Evolutionary conservation across 2,329 filamentous ascomycete genomes (phyloP).

Genomic region (Fusarium decemcellulare): DNA sequence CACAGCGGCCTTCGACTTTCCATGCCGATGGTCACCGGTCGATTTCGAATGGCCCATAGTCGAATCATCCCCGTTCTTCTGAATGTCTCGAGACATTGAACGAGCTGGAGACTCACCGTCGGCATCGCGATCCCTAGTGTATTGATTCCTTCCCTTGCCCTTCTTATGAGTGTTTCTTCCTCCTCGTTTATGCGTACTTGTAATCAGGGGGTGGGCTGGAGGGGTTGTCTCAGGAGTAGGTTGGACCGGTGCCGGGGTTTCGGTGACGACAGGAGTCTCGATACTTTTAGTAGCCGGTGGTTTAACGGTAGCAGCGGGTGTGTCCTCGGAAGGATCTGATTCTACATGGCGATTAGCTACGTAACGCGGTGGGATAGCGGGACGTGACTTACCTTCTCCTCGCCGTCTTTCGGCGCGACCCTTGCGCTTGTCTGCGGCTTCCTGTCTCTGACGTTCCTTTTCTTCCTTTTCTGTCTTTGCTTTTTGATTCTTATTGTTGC

Average conservation of each 20-base stretch:
- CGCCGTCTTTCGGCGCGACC: conserved; percentile 85
- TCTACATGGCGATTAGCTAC: conserved; percentile 61
- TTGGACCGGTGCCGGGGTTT: conserved; percentile 47
- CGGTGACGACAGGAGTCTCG: conserved; percentile 48
- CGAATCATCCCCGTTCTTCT: conserved; percentile 54
- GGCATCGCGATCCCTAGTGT: conserved; percentile 80
- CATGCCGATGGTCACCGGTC: conserved; percentile 66
- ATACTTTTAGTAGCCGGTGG: conserved; percentile 47
- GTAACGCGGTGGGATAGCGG: neutral
- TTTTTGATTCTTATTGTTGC: conserved; percentile 71
- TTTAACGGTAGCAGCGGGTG: conserved; percentile 62
- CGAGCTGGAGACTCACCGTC: conserved; percentile 71
- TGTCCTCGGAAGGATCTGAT: conserved; percentile 80
- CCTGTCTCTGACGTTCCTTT: conserved; percentile 79
- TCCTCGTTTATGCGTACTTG: conserved; percentile 69
- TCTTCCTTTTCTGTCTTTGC: conserved; percentile 80
- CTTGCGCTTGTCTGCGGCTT: conserved; percentile 85
- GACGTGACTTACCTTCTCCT: conserved; percentile 75
- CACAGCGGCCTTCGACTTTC: conserved; percentile 64
- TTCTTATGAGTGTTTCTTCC: conserved; percentile 75
- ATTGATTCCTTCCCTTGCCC: conserved; percentile 83
- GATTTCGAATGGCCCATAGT: conserved; percentile 53
- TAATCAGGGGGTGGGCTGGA: conserved; percentile 61
- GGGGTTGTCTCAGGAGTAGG: conserved; percentile 57
- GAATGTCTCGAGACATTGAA: conserved; percentile 66